Percentiles rank a stretch among this genome's conserved stretches.
These are phyloP conservation scores for Penicillium soppii DNA, from an alignment of 495 filamentous ascomycete genomes.

Conservation along the genomic window DNA sequence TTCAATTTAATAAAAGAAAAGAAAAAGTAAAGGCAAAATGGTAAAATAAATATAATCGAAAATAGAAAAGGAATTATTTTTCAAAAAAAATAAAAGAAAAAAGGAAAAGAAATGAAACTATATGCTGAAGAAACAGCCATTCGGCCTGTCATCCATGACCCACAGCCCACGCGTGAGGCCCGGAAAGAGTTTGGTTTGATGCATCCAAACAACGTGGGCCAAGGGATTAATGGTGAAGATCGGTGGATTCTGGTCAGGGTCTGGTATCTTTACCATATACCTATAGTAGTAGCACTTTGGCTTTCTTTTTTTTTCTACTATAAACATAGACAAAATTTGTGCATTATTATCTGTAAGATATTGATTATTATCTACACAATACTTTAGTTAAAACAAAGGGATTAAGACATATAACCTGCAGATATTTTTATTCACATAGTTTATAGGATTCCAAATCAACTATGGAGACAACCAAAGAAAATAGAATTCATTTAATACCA, in stretches of 20 bases:
- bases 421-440: neutral
- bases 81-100: constrained; percentile 4
- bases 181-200: constrained; percentile 43
- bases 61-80: neutral
- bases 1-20: constrained; percentile 1
- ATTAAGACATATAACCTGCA: neutral
- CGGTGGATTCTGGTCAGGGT: constrained; percentile 21
- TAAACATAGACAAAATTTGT: no score
- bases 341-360: no score
- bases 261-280: no score
- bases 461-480: neutral
- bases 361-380: neutral
- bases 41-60: constrained; percentile 6
- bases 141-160: constrained; percentile 43
- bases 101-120: constrained; percentile 14
- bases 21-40: constrained; percentile 6
- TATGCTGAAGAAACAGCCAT: constrained; percentile 37
- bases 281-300: no score
- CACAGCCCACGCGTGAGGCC: constrained; percentile 42
- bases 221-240: no score
- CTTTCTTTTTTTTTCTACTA: no score
- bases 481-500: neutral
- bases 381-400: no score
- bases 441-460: neutral
- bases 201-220: constrained; percentile 47